Conservation (phyloP, 345 rosid genomes). For the Acer negundo region DNA sequence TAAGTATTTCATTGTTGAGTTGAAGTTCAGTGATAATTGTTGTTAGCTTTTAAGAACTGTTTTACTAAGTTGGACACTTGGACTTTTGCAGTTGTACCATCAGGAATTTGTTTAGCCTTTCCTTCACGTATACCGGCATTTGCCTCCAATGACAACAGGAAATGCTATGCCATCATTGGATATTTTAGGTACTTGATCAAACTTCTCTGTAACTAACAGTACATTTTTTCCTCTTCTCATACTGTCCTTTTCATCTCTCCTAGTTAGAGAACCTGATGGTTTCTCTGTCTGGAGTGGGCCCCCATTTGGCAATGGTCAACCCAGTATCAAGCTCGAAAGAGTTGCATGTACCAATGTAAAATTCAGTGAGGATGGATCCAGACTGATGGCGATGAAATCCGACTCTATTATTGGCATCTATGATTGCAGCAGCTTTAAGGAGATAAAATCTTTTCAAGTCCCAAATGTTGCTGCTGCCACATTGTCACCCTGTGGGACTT, state of each 20-base stretch:
- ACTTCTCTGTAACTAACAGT: constrained; percentile 13
- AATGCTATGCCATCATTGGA: constrained; percentile 57
- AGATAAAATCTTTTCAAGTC: constrained; percentile 61
- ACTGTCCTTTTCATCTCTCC: not conserved
- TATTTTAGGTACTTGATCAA: constrained; percentile 61
- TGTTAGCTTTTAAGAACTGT: not conserved
- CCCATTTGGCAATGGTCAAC: constrained; percentile 65
- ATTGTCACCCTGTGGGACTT: constrained; percentile 79
- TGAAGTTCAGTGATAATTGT: not conserved
- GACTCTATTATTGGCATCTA: constrained; percentile 57
- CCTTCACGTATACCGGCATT: not conserved
- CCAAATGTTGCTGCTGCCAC: constrained; percentile 58
- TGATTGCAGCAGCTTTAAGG: constrained; percentile 56
- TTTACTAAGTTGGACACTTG: not conserved
- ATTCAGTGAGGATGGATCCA: constrained; percentile 80
- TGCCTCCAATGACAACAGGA: constrained; percentile 35
- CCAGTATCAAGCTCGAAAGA: constrained; percentile 56
- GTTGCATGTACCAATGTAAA: constrained; percentile 59
- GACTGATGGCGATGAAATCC: constrained; percentile 62
- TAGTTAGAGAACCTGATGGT: constrained; percentile 81
- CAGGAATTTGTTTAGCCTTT: not conserved
- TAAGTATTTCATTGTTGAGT: not conserved
- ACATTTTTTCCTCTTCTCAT: not conserved
- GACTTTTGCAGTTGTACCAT: constrained; percentile 1
- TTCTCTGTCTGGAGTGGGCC: constrained; percentile 85